These are phyloP conservation scores for Clavariopsis aquatica DNA, from an alignment of 495 filamentous ascomycete genomes.

Conservation along the genomic window DNA sequence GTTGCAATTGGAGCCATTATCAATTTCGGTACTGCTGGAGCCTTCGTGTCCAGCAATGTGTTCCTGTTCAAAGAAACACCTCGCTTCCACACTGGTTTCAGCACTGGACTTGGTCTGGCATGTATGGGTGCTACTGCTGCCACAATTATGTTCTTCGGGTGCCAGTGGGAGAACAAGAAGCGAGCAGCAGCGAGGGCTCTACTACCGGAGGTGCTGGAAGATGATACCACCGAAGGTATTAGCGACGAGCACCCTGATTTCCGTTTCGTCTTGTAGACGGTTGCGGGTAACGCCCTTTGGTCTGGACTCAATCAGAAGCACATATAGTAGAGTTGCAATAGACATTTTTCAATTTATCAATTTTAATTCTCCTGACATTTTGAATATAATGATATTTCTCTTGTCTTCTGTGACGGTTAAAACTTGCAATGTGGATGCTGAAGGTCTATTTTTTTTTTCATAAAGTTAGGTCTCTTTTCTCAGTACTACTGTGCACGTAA, in stretches of 20 bases:
- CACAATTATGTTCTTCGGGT: slow-evolving; percentile 28
- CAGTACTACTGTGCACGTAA: no score
- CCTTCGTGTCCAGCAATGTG: slow-evolving; percentile 32
- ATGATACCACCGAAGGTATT: slow-evolving; percentile 8
- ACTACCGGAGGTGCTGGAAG: slow-evolving; percentile 9
- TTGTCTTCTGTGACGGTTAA: no score
- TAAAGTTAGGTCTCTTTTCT: no score
- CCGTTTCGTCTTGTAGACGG: slow-evolving; percentile 22
- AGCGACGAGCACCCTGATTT: slow-evolving; percentile 33
- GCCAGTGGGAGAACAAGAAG: slow-evolving; percentile 20
- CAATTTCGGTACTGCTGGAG: slow-evolving; percentile 32
- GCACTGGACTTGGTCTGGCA: slow-evolving; percentile 27
- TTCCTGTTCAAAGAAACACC: slow-evolving; percentile 28
- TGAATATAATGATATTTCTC: no score
- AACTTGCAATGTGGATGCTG: no score
- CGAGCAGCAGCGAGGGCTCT: slow-evolving; percentile 4
- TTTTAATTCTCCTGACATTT: no score
- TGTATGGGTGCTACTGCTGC: slow-evolving; percentile 22
- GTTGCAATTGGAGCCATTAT: slow-evolving; percentile 33
- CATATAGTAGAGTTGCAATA: no score
- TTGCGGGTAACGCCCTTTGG: no score
- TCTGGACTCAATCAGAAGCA: no score
- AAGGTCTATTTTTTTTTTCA: no score
- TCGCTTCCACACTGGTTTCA: slow-evolving; percentile 36
- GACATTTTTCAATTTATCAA: no score